Base-by-base conservation (phyloP, 345 rosid species). In the Leavenworthia alabamica region DNA sequence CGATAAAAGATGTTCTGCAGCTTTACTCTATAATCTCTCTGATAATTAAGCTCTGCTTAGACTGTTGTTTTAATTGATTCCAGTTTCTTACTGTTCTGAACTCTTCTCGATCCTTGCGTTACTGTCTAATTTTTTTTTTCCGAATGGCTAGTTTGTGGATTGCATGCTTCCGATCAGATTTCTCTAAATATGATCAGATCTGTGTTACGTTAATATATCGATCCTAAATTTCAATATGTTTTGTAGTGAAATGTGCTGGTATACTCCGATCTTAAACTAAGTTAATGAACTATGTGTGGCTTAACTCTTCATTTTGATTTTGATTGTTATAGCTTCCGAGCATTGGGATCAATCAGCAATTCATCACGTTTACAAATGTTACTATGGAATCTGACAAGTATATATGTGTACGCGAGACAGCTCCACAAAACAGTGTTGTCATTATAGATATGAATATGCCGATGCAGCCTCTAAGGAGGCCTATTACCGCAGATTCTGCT, bases 321-420 rank as follows among this genome's bases (percentile, higher is more conserved):
- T 51, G 27, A 41, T 19, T 23, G 23, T 50, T 4, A 70, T 79
- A 89, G 95, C 83, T 86, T 66, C 83, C 92, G 6, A 78, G 83
- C 80, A 41, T 80, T 47, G 95, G 95, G 57, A 90, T 90, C 66
- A 80, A 77, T 70, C 86, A 79, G 42, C 86, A 86, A 58, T 90
- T 86, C 66, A 85, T 90, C 37, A 83, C 82, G 32, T 86, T 89
- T 60, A 84, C 95, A 9, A 78, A 86, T 56, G 88, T 90, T 32
- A 90, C 95, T 0, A 86, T 82, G 90, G 97, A 86, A 53, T 86
- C 97, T 3, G 95, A 90, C 44, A 90, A 85, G 80, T 89, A 82
- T 24, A 90, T n/a, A n/a, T n/a, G n/a, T n/a, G n/a, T n/a, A n/a
- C n/a, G n/a, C n/a, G n/a, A n/a, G n/a, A n/a, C n/a, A n/a, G n/a